Percentiles rank a stretch among this genome's conserved stretches.
Evolutionary conservation across 108 stramenopile genomes (phyloP).

Genomic region (Fragilariopsis cylindrus): DNA sequence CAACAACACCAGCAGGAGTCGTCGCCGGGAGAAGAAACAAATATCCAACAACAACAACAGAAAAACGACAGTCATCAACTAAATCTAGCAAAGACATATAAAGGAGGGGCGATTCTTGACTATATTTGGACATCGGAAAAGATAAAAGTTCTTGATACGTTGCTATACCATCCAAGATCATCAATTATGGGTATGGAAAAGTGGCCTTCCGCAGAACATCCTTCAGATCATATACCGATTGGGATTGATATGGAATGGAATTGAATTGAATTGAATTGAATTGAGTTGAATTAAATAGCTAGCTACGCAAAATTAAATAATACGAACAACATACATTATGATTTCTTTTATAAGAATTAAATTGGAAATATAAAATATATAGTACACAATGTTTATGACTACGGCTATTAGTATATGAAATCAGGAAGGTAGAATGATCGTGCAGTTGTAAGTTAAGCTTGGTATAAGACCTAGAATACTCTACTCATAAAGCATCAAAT

Average conservation of each 20-base stretch:
- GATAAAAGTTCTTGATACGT: constrained; percentile 20
- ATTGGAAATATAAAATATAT: no score
- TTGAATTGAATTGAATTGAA: not conserved
- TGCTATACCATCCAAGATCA: constrained; percentile 16
- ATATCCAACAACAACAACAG: not conserved
- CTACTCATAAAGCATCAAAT: no score
- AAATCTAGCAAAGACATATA: constrained; percentile 24
- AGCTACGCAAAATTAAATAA: no score
- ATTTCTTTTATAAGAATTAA: no score
- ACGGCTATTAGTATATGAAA: no score
- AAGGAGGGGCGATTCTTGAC: constrained; percentile 34
- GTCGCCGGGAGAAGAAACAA: not conserved
- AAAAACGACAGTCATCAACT: not conserved
- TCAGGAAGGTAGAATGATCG: no score
- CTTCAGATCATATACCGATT: constrained; percentile 49
- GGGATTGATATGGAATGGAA: constrained; percentile 32
- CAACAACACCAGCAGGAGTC: not conserved
- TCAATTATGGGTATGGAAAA: constrained; percentile 13
- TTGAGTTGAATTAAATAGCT: not conserved
- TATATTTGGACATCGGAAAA: constrained; percentile 42
- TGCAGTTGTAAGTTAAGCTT: no score
- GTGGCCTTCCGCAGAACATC: constrained; percentile 44
- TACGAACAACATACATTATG: no score
- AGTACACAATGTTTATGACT: no score
- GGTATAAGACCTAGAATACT: no score